These are phyloP conservation scores for Sodiomyces alkalinus DNA, from an alignment of 2,329 filamentous ascomycete species.

Conservation along the genomic window DNA sequence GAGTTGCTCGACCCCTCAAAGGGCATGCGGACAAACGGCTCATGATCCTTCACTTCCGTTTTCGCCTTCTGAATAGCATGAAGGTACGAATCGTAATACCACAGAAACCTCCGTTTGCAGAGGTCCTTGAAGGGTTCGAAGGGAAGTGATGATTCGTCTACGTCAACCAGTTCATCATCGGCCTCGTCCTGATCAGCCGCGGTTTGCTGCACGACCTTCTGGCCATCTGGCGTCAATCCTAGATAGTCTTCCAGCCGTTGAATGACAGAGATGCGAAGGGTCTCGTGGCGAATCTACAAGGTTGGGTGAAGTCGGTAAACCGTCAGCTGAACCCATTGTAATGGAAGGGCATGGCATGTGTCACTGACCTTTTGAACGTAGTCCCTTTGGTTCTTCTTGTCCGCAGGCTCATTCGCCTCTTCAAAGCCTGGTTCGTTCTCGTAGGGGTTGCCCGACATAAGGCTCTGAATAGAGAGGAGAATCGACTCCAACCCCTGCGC, in stretches of 20 bases:
- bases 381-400: conserved; percentile 57
- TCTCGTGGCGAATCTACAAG: conserved; percentile 73
- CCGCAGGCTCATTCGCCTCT: conserved; percentile 47
- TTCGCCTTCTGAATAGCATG: conserved; percentile 51
- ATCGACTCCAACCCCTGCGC: conserved; percentile 93
- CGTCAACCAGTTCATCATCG: conserved; percentile 31
- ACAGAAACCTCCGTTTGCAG: conserved; percentile 81
- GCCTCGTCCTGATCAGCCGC: conserved; percentile 20
- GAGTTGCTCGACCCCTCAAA: conserved; percentile 65
- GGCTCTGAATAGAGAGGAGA: conserved; percentile 84
- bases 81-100: conserved; percentile 89
- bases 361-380: conserved; percentile 67
- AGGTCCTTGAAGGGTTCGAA: conserved; percentile 86
- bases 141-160: conserved; percentile 37
- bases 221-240: conserved; percentile 40
- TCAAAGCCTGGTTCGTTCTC: conserved; percentile 95
- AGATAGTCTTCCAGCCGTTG: conserved; percentile 71
- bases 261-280: conserved; percentile 71
- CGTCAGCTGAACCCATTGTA: too few relatives aligned
- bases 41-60: conserved; percentile 45
- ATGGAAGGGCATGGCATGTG: background rate
- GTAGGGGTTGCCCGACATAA: conserved; percentile 89
- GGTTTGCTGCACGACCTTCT: conserved; percentile 17
- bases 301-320: too few relatives aligned
- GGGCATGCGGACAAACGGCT: conserved; percentile 64